A percentile compares a stretch with the other conserved stretches of the same genome.
Conservation (phyloP, 169 alveolate species). For the Babesia sp. region DNA sequence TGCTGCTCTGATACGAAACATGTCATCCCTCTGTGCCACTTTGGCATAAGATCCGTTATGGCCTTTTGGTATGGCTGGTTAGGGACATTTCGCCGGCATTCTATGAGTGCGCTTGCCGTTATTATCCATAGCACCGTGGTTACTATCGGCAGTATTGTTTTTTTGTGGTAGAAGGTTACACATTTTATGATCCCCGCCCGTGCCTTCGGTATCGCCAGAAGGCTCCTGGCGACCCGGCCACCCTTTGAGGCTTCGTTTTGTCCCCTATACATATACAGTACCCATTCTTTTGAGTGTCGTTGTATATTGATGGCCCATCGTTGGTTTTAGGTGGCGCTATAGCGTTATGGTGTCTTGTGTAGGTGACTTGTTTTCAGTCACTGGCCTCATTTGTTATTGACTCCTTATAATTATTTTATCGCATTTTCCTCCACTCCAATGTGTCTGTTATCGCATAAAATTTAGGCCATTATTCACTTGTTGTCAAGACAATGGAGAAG, state of each 20-base stretch:
- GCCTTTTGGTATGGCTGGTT: background rate
- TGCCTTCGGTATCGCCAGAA: background rate
- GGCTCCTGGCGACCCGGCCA: slow-evolving; percentile 1
- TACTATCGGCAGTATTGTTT: background rate
- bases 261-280: slow-evolving; percentile 9
- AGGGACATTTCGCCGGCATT: background rate
- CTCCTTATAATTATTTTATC: background rate
- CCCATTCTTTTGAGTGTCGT: background rate
- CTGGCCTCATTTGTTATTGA: no score
- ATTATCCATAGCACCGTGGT: background rate
- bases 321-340: background rate
- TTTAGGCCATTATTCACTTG: background rate
- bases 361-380: no score
- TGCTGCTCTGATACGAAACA: no score
- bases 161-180: slow-evolving; percentile 10
- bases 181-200: background rate
- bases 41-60: background rate
- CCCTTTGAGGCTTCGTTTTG: background rate
- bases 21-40: background rate
- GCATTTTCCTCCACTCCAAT: background rate
- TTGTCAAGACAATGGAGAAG: background rate
- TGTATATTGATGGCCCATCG: background rate
- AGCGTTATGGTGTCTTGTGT: slow-evolving; percentile 1
- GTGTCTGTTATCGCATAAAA: background rate
- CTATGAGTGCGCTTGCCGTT: background rate